Conservation (phyloP, 805 yeast species). For the Kregervanrija delftensis region DNA sequence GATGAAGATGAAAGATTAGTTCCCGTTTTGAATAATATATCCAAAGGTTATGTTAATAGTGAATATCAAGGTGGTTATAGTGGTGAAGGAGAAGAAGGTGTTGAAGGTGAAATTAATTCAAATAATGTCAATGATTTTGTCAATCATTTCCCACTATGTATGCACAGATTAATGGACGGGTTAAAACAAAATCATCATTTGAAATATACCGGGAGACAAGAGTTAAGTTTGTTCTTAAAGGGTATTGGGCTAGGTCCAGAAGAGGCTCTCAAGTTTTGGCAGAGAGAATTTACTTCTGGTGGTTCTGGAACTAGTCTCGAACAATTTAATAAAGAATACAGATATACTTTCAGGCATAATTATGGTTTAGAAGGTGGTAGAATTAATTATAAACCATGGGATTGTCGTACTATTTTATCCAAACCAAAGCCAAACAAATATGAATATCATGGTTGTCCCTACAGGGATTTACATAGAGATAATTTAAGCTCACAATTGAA, state of each 20-base stretch:
- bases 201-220: conserved; percentile 78
- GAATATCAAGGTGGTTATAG: conserved; percentile 29
- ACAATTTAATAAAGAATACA: conserved; percentile 79
- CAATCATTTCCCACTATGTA: conserved; percentile 76
- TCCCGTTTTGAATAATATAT: conserved; percentile 75
- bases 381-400: conserved; percentile 79
- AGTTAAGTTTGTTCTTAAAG: conserved; percentile 75
- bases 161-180: conserved; percentile 50
- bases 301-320: conserved; percentile 52
- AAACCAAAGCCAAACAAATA: conserved; percentile 60
- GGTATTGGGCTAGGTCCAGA: conserved; percentile 85
- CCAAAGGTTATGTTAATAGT: conserved; percentile 60
- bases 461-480: conserved; percentile 66
- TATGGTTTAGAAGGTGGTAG: conserved; percentile 92
- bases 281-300: conserved; percentile 53
- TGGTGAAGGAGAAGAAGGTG: conserved; percentile 9
- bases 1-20: conserved; percentile 89
- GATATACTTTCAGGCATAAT: conserved; percentile 79
- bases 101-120: conserved; percentile 48
- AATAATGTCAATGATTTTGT: conserved; percentile 48
- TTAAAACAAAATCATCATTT: conserved; percentile 61
- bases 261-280: conserved; percentile 86
- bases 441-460: conserved; percentile 92
- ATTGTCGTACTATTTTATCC: conserved; percentile 68
- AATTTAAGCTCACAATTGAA: conserved; percentile 48